Conservation (phyloP, 2,329 filamentous ascomycete species). For the Rhynchosporium secalis region DNA sequence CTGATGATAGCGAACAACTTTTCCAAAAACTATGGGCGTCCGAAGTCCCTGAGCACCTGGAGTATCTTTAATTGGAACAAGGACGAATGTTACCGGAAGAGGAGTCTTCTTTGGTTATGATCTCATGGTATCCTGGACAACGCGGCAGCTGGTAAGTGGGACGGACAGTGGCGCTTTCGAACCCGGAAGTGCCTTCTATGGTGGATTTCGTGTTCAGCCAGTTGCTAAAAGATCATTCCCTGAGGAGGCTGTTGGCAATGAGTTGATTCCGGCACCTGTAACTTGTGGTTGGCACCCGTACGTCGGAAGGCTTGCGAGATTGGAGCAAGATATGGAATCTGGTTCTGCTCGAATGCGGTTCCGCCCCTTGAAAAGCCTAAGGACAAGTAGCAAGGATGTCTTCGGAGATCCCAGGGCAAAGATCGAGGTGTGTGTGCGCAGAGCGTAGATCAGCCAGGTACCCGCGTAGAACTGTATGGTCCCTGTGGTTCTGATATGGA, state of each 20-base stretch:
- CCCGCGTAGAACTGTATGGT: background rate
- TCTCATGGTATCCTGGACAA: constrained; percentile 4
- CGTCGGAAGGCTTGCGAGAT: constrained; percentile 2
- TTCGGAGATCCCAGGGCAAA: constrained; percentile 10
- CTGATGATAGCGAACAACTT: background rate
- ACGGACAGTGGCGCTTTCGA: constrained; percentile 6
- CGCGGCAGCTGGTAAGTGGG: constrained; percentile 10
- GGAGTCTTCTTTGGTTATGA: constrained; percentile 1
- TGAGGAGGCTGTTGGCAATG: background rate
- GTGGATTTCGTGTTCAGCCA: constrained; percentile 3
- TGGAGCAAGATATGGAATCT: constrained; percentile 1
- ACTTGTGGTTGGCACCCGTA: background rate
- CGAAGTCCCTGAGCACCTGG: background rate
- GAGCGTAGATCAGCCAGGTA: constrained; percentile 7
- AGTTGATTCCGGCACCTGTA: constrained; percentile 1
- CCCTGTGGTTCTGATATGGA: background rate
- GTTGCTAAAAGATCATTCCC: constrained; percentile 1
- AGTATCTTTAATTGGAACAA: constrained; percentile 4
- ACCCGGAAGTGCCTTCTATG: background rate
- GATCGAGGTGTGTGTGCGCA: constrained; percentile 15
- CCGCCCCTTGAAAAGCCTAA: background rate
- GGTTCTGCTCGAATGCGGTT: constrained; percentile 2
- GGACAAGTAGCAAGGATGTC: constrained; percentile 6
- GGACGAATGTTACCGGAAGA: constrained; percentile 5
- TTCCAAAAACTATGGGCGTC: background rate